A percentile compares a stretch with the other conserved stretches of the same genome.
These are phyloP conservation scores for Apiospora hydei DNA, from an alignment of 2,329 filamentous ascomycete species.

Conservation along the genomic window DNA sequence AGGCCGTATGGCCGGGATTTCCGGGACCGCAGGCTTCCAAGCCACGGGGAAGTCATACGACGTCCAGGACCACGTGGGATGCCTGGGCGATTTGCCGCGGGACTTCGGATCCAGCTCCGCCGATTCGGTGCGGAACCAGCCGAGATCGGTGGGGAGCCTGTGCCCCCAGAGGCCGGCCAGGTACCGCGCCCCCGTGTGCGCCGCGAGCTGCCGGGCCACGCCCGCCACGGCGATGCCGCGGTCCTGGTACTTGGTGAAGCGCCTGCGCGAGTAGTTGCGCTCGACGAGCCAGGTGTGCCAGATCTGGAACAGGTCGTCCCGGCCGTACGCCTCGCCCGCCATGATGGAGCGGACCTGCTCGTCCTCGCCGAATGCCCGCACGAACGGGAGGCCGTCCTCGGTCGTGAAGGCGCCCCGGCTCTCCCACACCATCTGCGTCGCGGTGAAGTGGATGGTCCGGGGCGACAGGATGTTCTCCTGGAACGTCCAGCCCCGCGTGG, in stretches of 20 bases:
- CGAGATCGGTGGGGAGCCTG: not conserved
- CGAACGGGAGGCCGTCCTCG: conserved; percentile 13
- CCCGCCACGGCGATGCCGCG: not conserved
- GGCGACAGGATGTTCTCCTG: conserved; percentile 25
- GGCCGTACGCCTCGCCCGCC: not conserved
- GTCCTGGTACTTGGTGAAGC: not conserved
- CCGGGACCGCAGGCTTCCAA: not conserved
- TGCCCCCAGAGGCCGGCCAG: conserved; percentile 3
- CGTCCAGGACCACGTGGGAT: not conserved
- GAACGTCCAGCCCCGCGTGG: conserved; percentile 25
- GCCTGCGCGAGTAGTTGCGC: not conserved
- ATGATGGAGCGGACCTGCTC: not conserved
- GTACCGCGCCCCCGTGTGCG: conserved; percentile 6
- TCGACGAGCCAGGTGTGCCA: conserved; percentile 1
- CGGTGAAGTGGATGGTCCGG: conserved; percentile 25
- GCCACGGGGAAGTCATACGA: not conserved
- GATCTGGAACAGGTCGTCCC: not conserved
- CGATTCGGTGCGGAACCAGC: not conserved
- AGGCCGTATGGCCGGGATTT: not conserved
- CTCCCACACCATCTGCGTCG: conserved; percentile 24
- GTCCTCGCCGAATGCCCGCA: not conserved
- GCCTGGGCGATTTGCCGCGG: not conserved
- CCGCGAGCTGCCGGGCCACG: not conserved
- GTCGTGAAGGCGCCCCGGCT: conserved; percentile 24
- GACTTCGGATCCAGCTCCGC: not conserved